A percentile compares a stretch with the other conserved stretches of the same genome.
Evolutionary conservation across 345 rosid species (phyloP).

Genomic region (Dipteronia sinensis): DNA sequence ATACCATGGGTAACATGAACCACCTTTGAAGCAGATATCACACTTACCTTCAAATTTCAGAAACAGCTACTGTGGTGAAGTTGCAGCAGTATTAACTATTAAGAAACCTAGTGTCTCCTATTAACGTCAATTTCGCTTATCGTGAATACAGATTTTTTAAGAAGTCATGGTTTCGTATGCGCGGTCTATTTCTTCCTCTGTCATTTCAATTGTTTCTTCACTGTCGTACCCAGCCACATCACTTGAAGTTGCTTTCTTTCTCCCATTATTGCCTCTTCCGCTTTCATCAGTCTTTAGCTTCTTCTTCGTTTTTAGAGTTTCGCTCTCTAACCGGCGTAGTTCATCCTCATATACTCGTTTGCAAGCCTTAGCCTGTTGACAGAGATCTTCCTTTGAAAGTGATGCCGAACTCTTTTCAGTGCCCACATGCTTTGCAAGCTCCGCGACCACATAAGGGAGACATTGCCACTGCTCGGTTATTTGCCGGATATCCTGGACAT

Average conservation of each 20-base stretch:
- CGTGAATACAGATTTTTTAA: constrained; percentile 20
- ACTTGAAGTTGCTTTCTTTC: constrained; percentile 24
- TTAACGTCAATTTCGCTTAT: neutral
- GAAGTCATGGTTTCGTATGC: constrained; percentile 53
- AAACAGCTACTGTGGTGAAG: neutral
- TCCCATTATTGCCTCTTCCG: constrained; percentile 6
- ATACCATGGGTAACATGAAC: neutral
- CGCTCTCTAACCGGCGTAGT: constrained; percentile 29
- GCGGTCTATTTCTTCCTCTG: constrained; percentile 76
- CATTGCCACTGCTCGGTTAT: constrained; percentile 83
- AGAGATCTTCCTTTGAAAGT: constrained; percentile 51
- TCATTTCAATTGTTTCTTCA: constrained; percentile 90
- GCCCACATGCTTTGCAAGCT: constrained; percentile 57
- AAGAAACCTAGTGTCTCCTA: neutral
- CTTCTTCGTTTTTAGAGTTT: constrained; percentile 21
- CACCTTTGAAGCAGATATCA: neutral
- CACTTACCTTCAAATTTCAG: neutral
- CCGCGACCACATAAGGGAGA: constrained; percentile 75
- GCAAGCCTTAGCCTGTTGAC: constrained; percentile 55
- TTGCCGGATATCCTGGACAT: constrained; percentile 48
- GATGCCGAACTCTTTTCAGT: constrained; percentile 28
- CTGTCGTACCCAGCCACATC: constrained; percentile 54
- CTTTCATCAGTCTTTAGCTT: constrained; percentile 28
- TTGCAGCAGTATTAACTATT: neutral
- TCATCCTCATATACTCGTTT: constrained; percentile 64